Percentiles rank a stretch among this genome's conserved stretches.
Conservation (phyloP, 1,139 yeast species). For the Eremothecium cymbalariae region DNA sequence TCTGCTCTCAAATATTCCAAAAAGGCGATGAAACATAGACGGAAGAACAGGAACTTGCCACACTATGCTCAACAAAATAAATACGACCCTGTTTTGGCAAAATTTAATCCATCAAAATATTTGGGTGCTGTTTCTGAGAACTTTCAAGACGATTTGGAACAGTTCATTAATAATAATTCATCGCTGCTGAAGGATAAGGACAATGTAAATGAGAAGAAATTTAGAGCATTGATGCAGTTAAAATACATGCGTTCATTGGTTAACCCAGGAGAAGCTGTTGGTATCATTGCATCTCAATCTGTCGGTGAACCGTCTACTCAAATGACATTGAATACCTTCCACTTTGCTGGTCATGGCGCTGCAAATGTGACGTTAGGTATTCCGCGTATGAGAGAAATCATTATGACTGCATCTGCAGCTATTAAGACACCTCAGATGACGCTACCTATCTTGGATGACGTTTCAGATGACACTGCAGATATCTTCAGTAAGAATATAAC, state of each 20-base stretch:
- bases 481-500: slow-evolving; percentile 89
- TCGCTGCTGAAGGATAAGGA: slow-evolving; percentile 42
- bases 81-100: slow-evolving; percentile 84
- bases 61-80: slow-evolving; percentile 57
- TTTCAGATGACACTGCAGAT: slow-evolving; percentile 80
- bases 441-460: slow-evolving; percentile 71
- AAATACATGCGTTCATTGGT: slow-evolving; percentile 94
- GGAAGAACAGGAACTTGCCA: slow-evolving; percentile 56
- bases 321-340: slow-evolving; percentile 99
- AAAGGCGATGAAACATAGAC: slow-evolving; percentile 67
- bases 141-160: slow-evolving; percentile 74
- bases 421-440: slow-evolving; percentile 99
- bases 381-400: slow-evolving; percentile 99
- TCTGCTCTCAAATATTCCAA: slow-evolving; percentile 72
- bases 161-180: slow-evolving; percentile 50
- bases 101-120: slow-evolving; percentile 79
- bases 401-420: slow-evolving; percentile 94
- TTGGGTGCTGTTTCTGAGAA: slow-evolving; percentile 90
- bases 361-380: slow-evolving; percentile 99
- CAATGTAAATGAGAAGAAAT: slow-evolving; percentile 66
- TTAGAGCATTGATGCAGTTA: slow-evolving; percentile 94
- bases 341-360: slow-evolving; percentile 99
- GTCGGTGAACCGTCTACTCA: slow-evolving; percentile 99
- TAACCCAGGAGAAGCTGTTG: slow-evolving; percentile 97
- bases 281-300: slow-evolving; percentile 96